Conservation (phyloP, 179 eudicot species). For the Silene vulgaris region DNA sequence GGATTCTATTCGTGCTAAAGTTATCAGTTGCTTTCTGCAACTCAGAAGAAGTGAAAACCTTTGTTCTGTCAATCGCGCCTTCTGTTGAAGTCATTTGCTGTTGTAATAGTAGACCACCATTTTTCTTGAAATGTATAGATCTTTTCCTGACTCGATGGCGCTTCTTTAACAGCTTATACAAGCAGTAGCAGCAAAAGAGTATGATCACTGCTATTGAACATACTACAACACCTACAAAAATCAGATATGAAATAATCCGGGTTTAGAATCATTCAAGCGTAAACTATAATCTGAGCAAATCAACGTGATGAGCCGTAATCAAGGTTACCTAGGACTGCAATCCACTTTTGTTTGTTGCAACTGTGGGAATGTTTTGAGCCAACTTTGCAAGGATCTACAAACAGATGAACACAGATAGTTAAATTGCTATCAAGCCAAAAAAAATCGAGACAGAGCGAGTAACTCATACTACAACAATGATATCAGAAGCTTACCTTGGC, state of each 20-base stretch:
- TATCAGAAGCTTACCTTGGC: conserved; percentile 17
- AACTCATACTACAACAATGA: neutral
- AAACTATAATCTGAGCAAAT: neutral
- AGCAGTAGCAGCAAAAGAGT: conserved; percentile 17
- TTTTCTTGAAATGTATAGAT: conserved; percentile 15
- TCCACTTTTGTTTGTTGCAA: conserved; percentile 14
- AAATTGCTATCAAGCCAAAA: neutral
- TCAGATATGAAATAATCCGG: neutral
- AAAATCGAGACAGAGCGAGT: neutral
- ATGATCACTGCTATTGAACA: conserved; percentile 11
- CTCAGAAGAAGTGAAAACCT: conserved; percentile 18
- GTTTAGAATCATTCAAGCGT: neutral
- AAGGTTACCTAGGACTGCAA: conserved; percentile 9
- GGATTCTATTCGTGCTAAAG: conserved; percentile 16
- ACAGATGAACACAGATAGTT: neutral
- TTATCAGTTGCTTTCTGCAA: conserved; percentile 20
- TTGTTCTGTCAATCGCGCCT: conserved; percentile 16
- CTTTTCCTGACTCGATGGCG: neutral
- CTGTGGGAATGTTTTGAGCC: neutral
- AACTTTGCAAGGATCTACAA: conserved; percentile 16
- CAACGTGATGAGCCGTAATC: neutral
- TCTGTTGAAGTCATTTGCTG: conserved; percentile 20
- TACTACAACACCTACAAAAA: conserved; percentile 8
- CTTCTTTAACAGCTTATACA: conserved; percentile 1
- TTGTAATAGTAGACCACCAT: conserved; percentile 17